These are phyloP conservation scores for Metschnikowia lachancei DNA, from an alignment of 805 yeast species.

Conservation along the genomic window DNA sequence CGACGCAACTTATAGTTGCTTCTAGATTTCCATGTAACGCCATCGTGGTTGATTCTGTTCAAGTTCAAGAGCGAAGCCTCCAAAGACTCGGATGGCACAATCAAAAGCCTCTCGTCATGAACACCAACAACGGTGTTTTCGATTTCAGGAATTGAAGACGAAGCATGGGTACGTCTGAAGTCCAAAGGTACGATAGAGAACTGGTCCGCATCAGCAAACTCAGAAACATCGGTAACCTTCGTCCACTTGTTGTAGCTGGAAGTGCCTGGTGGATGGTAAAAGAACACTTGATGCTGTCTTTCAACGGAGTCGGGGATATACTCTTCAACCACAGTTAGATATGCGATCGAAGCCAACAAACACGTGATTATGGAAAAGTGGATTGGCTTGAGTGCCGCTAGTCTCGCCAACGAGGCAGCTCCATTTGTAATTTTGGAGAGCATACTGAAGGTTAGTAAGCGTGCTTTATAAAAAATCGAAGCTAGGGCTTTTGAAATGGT, in stretches of 20 bases:
- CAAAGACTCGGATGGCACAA: constrained; percentile 32
- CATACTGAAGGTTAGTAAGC: constrained; percentile 21
- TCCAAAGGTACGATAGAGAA: constrained; percentile 53
- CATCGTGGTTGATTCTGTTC: constrained; percentile 34
- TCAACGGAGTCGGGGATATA: constrained; percentile 50
- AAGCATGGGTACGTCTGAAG: constrained; percentile 46
- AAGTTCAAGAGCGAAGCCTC: constrained; percentile 24
- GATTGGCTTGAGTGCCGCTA: constrained; percentile 79
- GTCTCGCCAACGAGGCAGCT: constrained; percentile 45
- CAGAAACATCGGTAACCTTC: constrained; percentile 41
- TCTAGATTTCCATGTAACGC: constrained; percentile 60
- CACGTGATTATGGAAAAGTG: constrained; percentile 75
- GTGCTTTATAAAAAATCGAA: background rate
- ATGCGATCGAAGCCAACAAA: constrained; percentile 74
- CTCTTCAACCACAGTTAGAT: constrained; percentile 69
- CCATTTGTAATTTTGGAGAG: constrained; percentile 30
- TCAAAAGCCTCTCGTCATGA: constrained; percentile 43
- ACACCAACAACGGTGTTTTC: constrained; percentile 38
- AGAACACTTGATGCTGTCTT: constrained; percentile 26
- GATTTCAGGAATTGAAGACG: constrained; percentile 41
- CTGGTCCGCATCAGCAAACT: constrained; percentile 44
- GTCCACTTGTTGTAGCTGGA: constrained; percentile 46
- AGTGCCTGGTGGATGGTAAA: constrained; percentile 38
- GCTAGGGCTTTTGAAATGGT: background rate
- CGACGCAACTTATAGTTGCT: constrained; percentile 54